phyloP scores from a whole-genome alignment of 2,329 filamentous ascomycete genomes.

The Coccinonectria pachysandricola region DNA sequence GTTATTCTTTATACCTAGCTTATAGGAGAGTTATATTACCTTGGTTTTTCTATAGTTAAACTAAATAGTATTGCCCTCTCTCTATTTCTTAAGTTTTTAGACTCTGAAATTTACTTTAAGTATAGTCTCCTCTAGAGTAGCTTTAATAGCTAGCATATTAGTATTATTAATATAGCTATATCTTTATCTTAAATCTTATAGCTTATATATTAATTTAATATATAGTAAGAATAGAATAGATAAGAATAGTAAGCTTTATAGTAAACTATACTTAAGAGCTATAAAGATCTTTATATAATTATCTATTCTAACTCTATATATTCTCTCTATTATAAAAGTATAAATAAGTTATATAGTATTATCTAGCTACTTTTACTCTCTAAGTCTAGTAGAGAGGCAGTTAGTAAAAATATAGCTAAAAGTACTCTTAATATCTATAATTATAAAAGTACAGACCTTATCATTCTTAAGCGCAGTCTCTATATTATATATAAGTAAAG shows the following conservation, averaged over 20 bases:
- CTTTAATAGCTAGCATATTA: slow-evolving; percentile 7
- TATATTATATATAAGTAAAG: slow-evolving; percentile 10
- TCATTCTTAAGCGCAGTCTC: slow-evolving; percentile 7
- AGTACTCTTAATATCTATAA: slow-evolving; percentile 9
- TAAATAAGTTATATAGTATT: slow-evolving; percentile 5
- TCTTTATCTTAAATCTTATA: slow-evolving; percentile 3
- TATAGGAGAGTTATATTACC: slow-evolving; percentile 11
- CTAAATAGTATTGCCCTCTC: slow-evolving; percentile 8
- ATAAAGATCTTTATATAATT: slow-evolving; percentile 2
- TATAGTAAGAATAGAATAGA: slow-evolving; percentile 11
- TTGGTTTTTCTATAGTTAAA: slow-evolving; percentile 14
- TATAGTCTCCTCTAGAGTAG: slow-evolving; percentile 6
- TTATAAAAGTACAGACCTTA: slow-evolving; percentile 7
- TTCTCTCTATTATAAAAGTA: slow-evolving; percentile 6
- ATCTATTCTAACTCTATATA: slow-evolving; percentile 3
- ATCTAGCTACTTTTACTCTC: slow-evolving; percentile 8
- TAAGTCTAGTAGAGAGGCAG: slow-evolving; percentile 8
- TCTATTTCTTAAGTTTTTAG: slow-evolving; percentile 7
- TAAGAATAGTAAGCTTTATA: slow-evolving; percentile 9
- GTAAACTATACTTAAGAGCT: slow-evolving; percentile 4
- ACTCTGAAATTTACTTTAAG: slow-evolving; percentile 3
- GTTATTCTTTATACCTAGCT: slow-evolving; percentile 1
- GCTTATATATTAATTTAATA: slow-evolving; percentile 7
- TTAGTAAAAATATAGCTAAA: slow-evolving; percentile 11
- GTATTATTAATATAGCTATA: slow-evolving; percentile 13